phyloP scores from a whole-genome alignment of 225 moss, liverwort and hornwort species.

The Pseudoscleropodium purum region DNA sequence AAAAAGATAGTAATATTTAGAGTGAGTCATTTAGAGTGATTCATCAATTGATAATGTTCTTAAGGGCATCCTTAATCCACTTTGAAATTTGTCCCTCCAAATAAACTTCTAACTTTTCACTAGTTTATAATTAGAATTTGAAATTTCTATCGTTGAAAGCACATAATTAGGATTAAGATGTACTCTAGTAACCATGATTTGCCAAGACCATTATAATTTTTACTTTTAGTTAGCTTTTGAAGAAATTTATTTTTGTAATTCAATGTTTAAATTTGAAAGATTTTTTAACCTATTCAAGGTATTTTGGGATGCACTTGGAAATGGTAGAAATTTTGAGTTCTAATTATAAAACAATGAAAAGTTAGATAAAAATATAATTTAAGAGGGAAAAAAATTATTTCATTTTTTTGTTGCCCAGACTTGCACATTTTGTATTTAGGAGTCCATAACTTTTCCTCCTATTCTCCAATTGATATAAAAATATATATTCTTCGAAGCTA shows the following conservation, averaged over 20 bases:
- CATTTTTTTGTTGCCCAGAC: not conserved
- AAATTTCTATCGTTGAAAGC: not conserved
- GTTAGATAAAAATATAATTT: not conserved
- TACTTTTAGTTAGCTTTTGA: not conserved
- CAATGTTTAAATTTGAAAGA: not conserved
- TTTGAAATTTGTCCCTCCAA: fast-evolving
- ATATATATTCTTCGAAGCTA: not conserved
- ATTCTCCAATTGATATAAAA: not conserved
- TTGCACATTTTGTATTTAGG: not conserved
- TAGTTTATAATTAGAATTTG: not conserved
- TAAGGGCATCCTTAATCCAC: not conserved
- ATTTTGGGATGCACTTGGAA: no score
- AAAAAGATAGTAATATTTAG: not conserved
- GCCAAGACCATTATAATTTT: not conserved
- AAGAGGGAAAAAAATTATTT: not conserved
- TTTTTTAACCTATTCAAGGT: no score
- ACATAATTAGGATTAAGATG: not conserved
- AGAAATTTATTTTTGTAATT: no score
- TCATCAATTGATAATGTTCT: no score
- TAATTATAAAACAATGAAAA: no score
- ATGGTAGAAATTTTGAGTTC: no score
- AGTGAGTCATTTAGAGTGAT: no score
- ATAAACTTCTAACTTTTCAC: not conserved
- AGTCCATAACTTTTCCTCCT: fast-evolving
- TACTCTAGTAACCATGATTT: not conserved